Conservation (phyloP, 495 filamentous ascomycete species). For the Beverwykella pulmonaria region DNA sequence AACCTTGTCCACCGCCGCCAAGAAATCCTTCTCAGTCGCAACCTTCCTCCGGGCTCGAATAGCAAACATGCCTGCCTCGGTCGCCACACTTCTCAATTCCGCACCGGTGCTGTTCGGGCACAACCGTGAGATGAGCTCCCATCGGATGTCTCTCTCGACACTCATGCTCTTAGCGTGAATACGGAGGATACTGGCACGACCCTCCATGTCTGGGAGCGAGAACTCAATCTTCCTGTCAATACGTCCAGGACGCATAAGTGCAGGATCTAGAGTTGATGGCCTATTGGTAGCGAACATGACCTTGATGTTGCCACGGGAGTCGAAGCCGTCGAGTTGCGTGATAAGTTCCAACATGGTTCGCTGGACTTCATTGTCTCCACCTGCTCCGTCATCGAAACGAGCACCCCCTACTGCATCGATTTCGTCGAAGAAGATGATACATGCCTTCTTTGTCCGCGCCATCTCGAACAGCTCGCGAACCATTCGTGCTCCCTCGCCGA, state of each 20-base stretch:
- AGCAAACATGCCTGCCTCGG: constrained; percentile 99
- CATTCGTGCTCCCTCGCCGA: constrained; percentile 97
- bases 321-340: constrained; percentile 97
- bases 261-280: constrained; percentile 92
- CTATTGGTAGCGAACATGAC: constrained; percentile 99
- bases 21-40: constrained; percentile 98
- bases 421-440: constrained; percentile 99
- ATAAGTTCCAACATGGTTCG: constrained; percentile 98
- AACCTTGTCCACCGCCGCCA: constrained; percentile 97
- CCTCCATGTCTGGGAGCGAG: constrained; percentile 93
- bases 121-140: constrained; percentile 94
- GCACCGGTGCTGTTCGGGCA: constrained; percentile 98
- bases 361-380: constrained; percentile 99
- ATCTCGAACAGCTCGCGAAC: constrained; percentile 98
- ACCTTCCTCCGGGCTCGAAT: constrained; percentile 97
- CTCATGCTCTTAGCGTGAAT: constrained; percentile 99
- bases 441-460: constrained; percentile 99
- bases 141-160: constrained; percentile 96
- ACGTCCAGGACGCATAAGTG: constrained; percentile 93
- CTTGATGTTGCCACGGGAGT: constrained; percentile 97
- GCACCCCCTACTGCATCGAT: constrained; percentile 97
- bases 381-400: constrained; percentile 97
- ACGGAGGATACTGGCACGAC: constrained; percentile 92
- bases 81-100: constrained; percentile 91
- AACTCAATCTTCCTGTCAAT: constrained; percentile 99